These are phyloP conservation scores for Flaveria trinervia DNA, from an alignment of 129 eudicot species.

Conservation along the genomic window DNA sequence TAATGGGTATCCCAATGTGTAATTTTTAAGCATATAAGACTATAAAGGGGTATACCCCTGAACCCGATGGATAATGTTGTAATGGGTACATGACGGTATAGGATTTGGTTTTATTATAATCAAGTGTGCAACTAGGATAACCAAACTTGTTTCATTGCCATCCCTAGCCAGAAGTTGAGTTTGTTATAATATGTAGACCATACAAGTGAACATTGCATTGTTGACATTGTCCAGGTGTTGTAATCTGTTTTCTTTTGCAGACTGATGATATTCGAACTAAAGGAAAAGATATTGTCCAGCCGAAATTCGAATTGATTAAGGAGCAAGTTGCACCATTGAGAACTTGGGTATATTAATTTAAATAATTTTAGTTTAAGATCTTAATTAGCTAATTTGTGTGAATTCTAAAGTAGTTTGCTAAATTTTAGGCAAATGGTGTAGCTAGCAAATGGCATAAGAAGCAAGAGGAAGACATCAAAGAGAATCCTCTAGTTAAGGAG, in stretches of 20 bases:
- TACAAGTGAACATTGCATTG: conserved; percentile 3
- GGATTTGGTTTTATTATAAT: neutral
- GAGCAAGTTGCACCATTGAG: conserved; percentile 62
- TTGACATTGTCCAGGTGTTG: neutral
- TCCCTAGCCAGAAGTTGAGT: neutral
- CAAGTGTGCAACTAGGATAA: neutral
- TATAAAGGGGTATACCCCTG: no score
- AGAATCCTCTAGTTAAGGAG: conserved; percentile 68
- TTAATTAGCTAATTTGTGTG: neutral
- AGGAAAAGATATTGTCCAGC: conserved; percentile 73
- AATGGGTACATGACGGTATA: neutral
- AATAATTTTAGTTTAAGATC: neutral
- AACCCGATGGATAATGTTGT: neutral
- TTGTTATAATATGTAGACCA: neutral
- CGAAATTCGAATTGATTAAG: conserved; percentile 55
- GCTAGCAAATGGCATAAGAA: conserved; percentile 78
- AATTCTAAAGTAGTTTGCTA: conserved; percentile 3
- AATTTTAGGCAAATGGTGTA: conserved; percentile 60
- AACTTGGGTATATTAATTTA: conserved; percentile 62
- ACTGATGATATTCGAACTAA: conserved; percentile 63
- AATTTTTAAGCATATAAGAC: neutral
- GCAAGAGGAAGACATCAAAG: conserved; percentile 46
- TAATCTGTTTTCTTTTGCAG: conserved; percentile 39
- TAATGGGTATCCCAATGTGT: no score
- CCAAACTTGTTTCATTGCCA: neutral